These are phyloP conservation scores for Bipolaris victoriae DNA, from an alignment of 2,329 filamentous ascomycete species.

Conservation along the genomic window DNA sequence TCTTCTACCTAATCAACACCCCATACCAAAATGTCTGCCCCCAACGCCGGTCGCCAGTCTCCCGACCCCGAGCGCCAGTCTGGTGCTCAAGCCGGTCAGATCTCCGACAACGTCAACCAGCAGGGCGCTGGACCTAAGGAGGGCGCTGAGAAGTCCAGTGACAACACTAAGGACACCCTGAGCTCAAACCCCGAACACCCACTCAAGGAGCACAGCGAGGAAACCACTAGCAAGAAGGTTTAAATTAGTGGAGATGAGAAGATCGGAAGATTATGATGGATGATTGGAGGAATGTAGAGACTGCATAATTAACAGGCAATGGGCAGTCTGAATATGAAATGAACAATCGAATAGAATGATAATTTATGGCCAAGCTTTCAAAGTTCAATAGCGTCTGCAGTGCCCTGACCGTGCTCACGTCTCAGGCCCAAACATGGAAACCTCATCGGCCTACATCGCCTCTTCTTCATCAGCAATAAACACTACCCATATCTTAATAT, in stretches of 20 bases:
- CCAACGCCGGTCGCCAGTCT: constrained; percentile 73
- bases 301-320: too few relatives aligned
- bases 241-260: not conserved
- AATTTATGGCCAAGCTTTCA: too few relatives aligned
- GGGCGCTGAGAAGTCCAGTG: constrained; percentile 57
- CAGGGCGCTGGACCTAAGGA: constrained; percentile 51
- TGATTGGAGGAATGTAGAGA: too few relatives aligned
- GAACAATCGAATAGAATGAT: too few relatives aligned
- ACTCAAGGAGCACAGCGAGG: constrained; percentile 65
- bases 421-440: too few relatives aligned
- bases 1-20: not conserved
- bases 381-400: too few relatives aligned
- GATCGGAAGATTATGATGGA: too few relatives aligned
- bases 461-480: too few relatives aligned
- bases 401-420: too few relatives aligned
- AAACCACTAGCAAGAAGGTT: constrained; percentile 65
- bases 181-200: constrained; percentile 70
- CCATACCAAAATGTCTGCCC: constrained; percentile 64
- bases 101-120: constrained; percentile 64
- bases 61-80: constrained; percentile 73
- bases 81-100: constrained; percentile 66
- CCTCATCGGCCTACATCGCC: too few relatives aligned
- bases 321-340: too few relatives aligned
- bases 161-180: constrained; percentile 54
- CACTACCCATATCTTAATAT: too few relatives aligned